These are phyloP conservation scores for Salix suchowensis DNA, from an alignment of 345 rosid species.

Conservation along the genomic window DNA sequence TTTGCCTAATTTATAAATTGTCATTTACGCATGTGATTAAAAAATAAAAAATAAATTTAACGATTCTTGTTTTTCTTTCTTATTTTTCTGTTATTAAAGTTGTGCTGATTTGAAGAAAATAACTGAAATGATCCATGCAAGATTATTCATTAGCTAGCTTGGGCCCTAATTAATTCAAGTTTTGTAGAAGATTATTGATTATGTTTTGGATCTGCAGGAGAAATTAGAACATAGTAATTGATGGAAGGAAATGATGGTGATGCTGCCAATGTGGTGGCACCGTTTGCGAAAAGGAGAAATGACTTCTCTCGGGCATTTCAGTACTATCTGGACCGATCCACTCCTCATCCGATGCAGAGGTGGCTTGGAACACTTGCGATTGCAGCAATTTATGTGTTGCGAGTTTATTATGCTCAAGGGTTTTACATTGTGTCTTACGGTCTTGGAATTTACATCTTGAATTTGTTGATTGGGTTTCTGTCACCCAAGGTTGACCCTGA, in stretches of 20 bases:
- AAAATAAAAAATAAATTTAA: not conserved
- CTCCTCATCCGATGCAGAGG: slow-evolving; percentile 48
- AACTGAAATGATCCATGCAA: not conserved
- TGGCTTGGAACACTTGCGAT: slow-evolving; percentile 62
- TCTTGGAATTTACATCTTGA: slow-evolving; percentile 67
- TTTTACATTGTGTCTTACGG: slow-evolving; percentile 62
- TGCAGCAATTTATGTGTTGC: slow-evolving; percentile 46
- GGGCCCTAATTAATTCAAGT: not conserved
- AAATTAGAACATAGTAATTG: not conserved
- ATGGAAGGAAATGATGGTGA: slow-evolving; percentile 45
- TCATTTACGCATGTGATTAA: not conserved
- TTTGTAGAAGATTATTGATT: not conserved
- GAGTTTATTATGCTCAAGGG: slow-evolving; percentile 57
- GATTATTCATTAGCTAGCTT: no score
- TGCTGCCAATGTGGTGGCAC: slow-evolving; percentile 29
- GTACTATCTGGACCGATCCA: slow-evolving; percentile 68
- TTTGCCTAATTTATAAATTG: not conserved
- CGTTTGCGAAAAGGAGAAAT: slow-evolving; percentile 44
- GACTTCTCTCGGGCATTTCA: slow-evolving; percentile 56
- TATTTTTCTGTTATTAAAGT: not conserved
- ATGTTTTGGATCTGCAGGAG: slow-evolving; percentile 7
- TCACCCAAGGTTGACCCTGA: slow-evolving; percentile 79
- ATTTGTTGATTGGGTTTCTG: slow-evolving; percentile 71
- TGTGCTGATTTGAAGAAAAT: slow-evolving; percentile 1
- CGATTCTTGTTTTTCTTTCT: not conserved